Conservation (phyloP, 441 rosid species). For the Erysimum cheiri region DNA sequence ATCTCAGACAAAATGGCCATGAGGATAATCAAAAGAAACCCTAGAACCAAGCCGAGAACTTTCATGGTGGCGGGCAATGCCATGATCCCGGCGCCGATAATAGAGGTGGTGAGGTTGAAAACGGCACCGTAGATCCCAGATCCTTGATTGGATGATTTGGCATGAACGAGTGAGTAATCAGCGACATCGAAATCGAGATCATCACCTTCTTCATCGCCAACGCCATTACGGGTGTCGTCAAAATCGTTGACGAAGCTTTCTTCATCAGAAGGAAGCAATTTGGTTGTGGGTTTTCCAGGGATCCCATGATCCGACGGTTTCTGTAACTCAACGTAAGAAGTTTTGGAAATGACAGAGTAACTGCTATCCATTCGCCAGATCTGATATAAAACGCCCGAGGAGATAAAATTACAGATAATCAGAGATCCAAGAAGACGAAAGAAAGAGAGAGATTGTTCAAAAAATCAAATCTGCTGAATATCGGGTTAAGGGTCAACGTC, state of each 20-base stretch:
- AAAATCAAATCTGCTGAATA: slow-evolving; percentile 26
- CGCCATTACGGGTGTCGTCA: slow-evolving; percentile 36
- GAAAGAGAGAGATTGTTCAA: slow-evolving; percentile 25
- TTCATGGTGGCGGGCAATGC: slow-evolving; percentile 98
- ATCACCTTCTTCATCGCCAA: slow-evolving; percentile 39
- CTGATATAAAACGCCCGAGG: slow-evolving; percentile 16
- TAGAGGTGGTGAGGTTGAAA: slow-evolving; percentile 84
- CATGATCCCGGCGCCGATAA: slow-evolving; percentile 98
- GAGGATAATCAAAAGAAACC: slow-evolving; percentile 66
- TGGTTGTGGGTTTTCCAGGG: slow-evolving; percentile 47
- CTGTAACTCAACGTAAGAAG: slow-evolving; percentile 63
- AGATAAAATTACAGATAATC: background rate
- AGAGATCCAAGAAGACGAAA: slow-evolving; percentile 30
- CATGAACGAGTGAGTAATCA: slow-evolving; percentile 41
- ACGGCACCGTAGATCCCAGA: slow-evolving; percentile 85
- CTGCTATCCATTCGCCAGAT: slow-evolving; percentile 67
- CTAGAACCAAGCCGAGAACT: slow-evolving; percentile 84
- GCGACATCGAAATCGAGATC: slow-evolving; percentile 54
- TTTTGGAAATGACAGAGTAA: slow-evolving; percentile 71
- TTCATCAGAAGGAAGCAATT: slow-evolving; percentile 53
- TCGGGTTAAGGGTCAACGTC: slow-evolving; percentile 41
- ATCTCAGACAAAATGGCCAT: slow-evolving; percentile 88
- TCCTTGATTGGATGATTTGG: slow-evolving; percentile 47
- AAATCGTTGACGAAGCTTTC: slow-evolving; percentile 45
- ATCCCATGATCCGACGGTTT: slow-evolving; percentile 45